These are phyloP conservation scores for Pythium aphanidermatum DNA, from an alignment of 352 stramenopile species.

Conservation along the genomic window DNA sequence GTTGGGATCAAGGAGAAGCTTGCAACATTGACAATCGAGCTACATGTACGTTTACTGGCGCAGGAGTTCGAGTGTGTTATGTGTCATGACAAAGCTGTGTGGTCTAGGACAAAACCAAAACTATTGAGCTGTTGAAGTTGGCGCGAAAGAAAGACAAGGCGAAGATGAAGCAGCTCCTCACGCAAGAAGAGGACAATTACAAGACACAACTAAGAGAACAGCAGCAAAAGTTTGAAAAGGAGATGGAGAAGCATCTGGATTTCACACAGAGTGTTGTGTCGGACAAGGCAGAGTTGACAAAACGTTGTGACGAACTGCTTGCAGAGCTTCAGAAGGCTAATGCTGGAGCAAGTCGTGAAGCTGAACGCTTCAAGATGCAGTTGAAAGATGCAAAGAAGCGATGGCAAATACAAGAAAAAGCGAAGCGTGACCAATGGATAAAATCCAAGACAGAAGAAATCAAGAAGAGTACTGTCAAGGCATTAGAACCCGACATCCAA, in stretches of 20 bases:
- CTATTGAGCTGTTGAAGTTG: constrained; percentile 72
- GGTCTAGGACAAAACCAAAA: constrained; percentile 74
- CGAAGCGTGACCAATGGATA: constrained; percentile 71
- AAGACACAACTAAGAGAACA: constrained; percentile 51
- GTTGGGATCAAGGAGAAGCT: constrained; percentile 76
- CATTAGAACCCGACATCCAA: constrained; percentile 75
- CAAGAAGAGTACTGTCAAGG: constrained; percentile 77
- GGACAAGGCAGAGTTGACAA: constrained; percentile 64
- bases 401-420: constrained; percentile 66
- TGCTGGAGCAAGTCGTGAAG: constrained; percentile 28
- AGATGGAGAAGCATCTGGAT: constrained; percentile 75
- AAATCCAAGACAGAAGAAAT: constrained; percentile 82
- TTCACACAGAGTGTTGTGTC: constrained; percentile 71
- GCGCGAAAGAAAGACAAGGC: constrained; percentile 69
- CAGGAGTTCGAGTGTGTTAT: background rate
- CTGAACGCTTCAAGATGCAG: constrained; percentile 64
- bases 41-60: constrained; percentile 68
- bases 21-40: constrained; percentile 68
- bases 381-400: constrained; percentile 71
- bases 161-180: constrained; percentile 52
- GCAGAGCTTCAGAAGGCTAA: constrained; percentile 60
- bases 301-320: constrained; percentile 69
- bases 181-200: constrained; percentile 38
- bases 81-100: background rate
- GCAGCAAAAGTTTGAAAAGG: constrained; percentile 56